phyloP scores from a whole-genome alignment of 2,329 filamentous ascomycete species.

The Cytospora piceicola region DNA sequence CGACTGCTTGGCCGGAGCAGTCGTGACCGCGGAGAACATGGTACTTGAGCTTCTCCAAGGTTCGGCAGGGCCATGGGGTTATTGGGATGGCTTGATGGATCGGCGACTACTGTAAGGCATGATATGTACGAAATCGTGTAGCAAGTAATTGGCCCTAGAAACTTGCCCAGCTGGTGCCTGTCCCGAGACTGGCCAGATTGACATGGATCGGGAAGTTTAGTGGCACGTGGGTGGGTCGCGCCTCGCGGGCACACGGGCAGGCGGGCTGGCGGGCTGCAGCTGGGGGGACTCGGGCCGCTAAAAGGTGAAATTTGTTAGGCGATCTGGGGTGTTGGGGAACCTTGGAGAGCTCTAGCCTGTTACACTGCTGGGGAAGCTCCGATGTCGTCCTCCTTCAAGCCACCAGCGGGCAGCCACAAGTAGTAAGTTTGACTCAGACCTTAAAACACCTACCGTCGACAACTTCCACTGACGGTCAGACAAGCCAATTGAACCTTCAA shows the following conservation, averaged over 20 bases:
- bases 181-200: conserved; percentile 17
- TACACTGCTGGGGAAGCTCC: conserved; percentile 7
- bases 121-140: background rate
- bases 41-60: conserved; percentile 31
- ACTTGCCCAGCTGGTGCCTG: conserved; percentile 4
- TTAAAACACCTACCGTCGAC: conserved; percentile 10
- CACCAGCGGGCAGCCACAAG: background rate
- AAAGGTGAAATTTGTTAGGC: conserved; percentile 12
- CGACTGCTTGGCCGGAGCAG: conserved; percentile 91
- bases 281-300: background rate
- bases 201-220: conserved; percentile 1
- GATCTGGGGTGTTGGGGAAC: conserved; percentile 18
- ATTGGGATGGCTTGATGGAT: conserved; percentile 5
- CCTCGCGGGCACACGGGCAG: too few relatives aligned
- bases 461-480: conserved; percentile 9
- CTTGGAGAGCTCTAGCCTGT: background rate
- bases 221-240: background rate
- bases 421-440: conserved; percentile 25
- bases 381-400: conserved; percentile 21
- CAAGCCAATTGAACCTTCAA: conserved; percentile 15
- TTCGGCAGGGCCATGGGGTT: conserved; percentile 27
- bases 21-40: conserved; percentile 66
- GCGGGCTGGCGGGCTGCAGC: too few relatives aligned
- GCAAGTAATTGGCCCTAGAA: conserved; percentile 1
- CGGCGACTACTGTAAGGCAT: conserved; percentile 16